phyloP scores from a whole-genome alignment of 2,329 filamentous ascomycete genomes.

The Fusarium bactridioides region DNA sequence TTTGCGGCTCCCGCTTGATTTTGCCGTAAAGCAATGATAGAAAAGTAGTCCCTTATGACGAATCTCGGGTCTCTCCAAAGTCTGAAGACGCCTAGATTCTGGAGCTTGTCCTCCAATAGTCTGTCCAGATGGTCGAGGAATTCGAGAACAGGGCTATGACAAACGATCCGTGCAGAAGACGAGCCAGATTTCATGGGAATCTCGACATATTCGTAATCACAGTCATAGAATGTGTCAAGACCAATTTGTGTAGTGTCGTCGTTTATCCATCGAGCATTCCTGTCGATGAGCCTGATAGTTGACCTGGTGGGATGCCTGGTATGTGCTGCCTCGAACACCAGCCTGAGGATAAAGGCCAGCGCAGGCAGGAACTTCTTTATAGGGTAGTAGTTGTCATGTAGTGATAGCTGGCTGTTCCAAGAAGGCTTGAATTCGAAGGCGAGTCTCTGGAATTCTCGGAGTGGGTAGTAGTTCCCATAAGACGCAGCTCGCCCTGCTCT shows the following conservation, averaged over 20 bases:
- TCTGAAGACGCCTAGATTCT: fast-evolving
- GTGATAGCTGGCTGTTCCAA: neutral
- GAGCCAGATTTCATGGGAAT: neutral
- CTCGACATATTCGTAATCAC: neutral
- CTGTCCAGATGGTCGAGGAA: neutral
- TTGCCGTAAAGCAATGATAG: neutral
- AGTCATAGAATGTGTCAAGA: neutral
- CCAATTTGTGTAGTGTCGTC: neutral
- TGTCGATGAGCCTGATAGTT: neutral
- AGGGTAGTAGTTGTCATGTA: neutral
- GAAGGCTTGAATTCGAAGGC: neutral
- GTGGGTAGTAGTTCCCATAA: fast-evolving
- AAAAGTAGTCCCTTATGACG: neutral
- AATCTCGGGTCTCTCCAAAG: fast-evolving
- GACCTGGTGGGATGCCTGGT: neutral
- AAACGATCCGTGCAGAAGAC: neutral
- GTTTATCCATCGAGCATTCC: neutral
- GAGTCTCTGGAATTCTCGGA: neutral
- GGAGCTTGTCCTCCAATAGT: neutral
- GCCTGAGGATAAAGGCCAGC: neutral
- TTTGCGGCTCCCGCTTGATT: neutral
- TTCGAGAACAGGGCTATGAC: neutral
- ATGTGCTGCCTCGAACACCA: neutral
- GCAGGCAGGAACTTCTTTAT: neutral
- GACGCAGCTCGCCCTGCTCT: neutral